Evolutionary conservation across 345 rosid genomes (phyloP).

Genomic region (Populus nigra): DNA sequence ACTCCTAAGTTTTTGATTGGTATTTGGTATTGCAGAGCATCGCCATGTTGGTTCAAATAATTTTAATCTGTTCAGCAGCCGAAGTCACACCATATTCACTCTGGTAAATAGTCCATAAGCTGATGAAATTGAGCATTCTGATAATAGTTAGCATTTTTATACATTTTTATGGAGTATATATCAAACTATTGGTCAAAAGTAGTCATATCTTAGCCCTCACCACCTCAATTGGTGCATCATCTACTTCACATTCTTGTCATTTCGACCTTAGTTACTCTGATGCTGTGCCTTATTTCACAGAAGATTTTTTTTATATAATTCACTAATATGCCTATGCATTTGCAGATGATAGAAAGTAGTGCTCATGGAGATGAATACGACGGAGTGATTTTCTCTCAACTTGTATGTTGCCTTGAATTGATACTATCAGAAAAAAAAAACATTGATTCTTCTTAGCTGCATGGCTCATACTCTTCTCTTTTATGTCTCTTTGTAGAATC

Average conservation of each 20-base stretch:
- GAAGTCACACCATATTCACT: slow-evolving; percentile 98
- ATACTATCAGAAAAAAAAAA: slow-evolving; percentile 7
- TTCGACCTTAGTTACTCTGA: background rate
- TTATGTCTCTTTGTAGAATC: slow-evolving; percentile 56
- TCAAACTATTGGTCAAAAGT: background rate
- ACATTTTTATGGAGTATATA: background rate
- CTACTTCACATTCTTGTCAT: background rate
- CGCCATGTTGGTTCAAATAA: slow-evolving; percentile 99
- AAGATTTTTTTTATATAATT: background rate
- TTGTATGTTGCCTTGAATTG: slow-evolving; percentile 51
- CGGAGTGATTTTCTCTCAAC: slow-evolving; percentile 98
- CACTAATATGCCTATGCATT: slow-evolving; percentile 19
- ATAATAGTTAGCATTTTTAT: background rate
- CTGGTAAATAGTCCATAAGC: slow-evolving; percentile 50
- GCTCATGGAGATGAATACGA: slow-evolving; percentile 91
- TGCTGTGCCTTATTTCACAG: background rate
- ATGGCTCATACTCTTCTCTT: slow-evolving; percentile 11
- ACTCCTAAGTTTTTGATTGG: slow-evolving; percentile 8
- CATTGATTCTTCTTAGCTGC: background rate
- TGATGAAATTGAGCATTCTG: background rate
- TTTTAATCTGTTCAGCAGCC: slow-evolving; percentile 91
- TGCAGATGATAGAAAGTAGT: slow-evolving; percentile 99
- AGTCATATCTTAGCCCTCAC: background rate
- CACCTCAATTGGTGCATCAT: background rate
- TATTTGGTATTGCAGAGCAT: slow-evolving; percentile 61